Evolutionary conservation across 2,329 filamentous ascomycete genomes (phyloP).

Genomic region (Bipolaris gigantea): DNA sequence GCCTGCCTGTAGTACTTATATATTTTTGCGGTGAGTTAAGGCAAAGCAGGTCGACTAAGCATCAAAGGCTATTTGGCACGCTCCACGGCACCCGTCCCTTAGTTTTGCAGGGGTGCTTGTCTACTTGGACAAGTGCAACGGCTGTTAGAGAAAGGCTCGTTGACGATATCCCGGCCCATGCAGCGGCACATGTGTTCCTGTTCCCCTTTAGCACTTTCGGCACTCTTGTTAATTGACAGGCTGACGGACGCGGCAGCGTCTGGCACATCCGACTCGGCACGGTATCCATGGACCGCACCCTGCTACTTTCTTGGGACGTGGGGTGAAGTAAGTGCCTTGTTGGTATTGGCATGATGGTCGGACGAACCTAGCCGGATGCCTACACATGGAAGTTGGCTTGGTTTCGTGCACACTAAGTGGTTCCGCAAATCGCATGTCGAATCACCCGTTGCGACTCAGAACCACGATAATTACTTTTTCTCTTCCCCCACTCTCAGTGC

Average conservation of each 20-base stretch:
- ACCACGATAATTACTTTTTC: too few species aligned
- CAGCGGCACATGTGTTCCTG: neutral
- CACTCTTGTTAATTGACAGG: neutral
- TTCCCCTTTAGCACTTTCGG: neutral
- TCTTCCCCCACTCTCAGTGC: neutral
- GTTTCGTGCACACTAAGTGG: too few species aligned
- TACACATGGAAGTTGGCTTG: too few species aligned
- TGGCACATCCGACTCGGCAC: too few species aligned
- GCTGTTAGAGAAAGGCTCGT: neutral
- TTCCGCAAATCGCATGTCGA: too few species aligned
- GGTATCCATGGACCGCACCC: too few species aligned
- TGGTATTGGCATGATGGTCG: too few species aligned
- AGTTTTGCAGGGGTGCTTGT: neutral
- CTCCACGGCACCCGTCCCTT: neutral
- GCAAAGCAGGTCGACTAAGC: neutral
- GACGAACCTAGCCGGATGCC: too few species aligned
- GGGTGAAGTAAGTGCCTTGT: neutral
- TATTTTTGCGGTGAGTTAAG: neutral
- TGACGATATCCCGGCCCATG: conserved; percentile 1
- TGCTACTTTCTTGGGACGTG: too few species aligned
- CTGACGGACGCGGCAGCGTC: neutral
- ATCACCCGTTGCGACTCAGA: too few species aligned
- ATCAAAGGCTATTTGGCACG: neutral
- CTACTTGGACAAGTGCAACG: neutral
- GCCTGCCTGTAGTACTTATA: neutral